A percentile compares a stretch with the other conserved stretches of the same genome.
These are phyloP conservation scores for Escovopsis sp. DNA, from an alignment of 2,329 filamentous ascomycete genomes.

Conservation along the genomic window DNA sequence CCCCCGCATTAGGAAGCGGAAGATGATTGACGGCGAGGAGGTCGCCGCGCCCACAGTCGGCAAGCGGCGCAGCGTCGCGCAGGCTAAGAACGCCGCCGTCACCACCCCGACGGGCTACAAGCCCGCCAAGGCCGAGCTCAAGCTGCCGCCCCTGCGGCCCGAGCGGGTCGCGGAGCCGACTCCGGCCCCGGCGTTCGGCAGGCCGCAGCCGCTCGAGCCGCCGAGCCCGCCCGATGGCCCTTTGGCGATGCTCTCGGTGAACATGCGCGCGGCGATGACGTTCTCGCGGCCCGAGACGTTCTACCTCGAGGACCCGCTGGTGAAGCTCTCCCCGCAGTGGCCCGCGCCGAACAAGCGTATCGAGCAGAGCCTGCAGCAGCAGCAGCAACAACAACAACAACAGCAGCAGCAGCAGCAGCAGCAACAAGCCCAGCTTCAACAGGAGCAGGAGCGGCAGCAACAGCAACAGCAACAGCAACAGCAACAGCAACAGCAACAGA, in stretches of 20 bases:
- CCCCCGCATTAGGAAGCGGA: slow-evolving; percentile 31
- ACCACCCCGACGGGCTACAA: neutral
- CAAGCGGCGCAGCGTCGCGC: slow-evolving; percentile 5
- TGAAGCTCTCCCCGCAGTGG: slow-evolving; percentile 8
- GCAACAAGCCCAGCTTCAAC: neutral
- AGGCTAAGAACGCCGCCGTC: neutral
- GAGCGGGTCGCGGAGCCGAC: slow-evolving; percentile 7
- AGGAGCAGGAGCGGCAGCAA: slow-evolving; percentile 1
- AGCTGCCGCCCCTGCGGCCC: slow-evolving; percentile 18
- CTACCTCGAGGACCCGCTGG: slow-evolving; percentile 11
- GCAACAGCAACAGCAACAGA: neutral
- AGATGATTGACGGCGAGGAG: slow-evolving; percentile 28
- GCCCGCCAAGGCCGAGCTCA: slow-evolving; percentile 7
- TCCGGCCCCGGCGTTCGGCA: slow-evolving; percentile 7
- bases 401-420: neutral
- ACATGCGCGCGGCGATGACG: slow-evolving; percentile 12
- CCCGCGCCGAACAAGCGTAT: slow-evolving; percentile 1
- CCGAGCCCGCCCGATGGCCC: slow-evolving; percentile 14
- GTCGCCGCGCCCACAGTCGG: slow-evolving; percentile 9
- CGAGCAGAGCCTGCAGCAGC: neutral
- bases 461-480: neutral
- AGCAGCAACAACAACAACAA: neutral
- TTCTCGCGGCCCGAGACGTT: slow-evolving; percentile 12
- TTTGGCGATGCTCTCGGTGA: slow-evolving; percentile 17
- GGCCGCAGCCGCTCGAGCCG: slow-evolving; percentile 17